These are phyloP conservation scores for Conoideocrella luteorostrata DNA, from an alignment of 2,329 filamentous ascomycete species.

Conservation along the genomic window DNA sequence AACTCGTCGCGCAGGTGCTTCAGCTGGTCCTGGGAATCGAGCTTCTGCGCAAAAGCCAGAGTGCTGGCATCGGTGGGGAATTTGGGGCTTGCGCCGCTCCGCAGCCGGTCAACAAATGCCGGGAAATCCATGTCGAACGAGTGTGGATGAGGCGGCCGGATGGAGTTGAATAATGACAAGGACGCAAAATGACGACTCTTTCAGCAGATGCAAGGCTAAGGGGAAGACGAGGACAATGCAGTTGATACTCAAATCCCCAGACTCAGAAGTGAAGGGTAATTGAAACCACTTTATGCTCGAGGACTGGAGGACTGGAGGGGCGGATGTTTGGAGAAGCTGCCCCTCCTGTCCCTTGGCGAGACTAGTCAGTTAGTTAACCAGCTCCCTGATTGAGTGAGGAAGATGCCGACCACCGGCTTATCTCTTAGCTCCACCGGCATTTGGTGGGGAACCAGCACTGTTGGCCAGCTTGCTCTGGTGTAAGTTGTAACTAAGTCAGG, in stretches of 20 bases:
- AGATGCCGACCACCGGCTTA: no score
- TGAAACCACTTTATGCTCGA: slow-evolving; percentile 10
- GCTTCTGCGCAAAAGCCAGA: slow-evolving; percentile 39
- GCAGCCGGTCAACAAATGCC: slow-evolving; percentile 31
- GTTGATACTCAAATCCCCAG: no score
- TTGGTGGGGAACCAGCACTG: no score
- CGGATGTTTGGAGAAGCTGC: no score
- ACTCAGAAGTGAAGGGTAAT: neutral
- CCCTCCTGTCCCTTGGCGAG: no score
- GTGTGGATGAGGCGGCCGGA: neutral
- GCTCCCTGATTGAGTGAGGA: no score
- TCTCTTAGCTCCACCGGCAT: no score
- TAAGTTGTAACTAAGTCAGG: no score
- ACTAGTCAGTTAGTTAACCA: no score
- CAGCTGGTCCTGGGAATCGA: slow-evolving; percentile 58
- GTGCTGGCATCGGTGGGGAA: slow-evolving; percentile 44
- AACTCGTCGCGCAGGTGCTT: slow-evolving; percentile 62
- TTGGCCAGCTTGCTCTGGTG: no score
- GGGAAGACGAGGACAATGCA: neutral
- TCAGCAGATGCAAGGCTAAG: neutral
- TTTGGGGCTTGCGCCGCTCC: slow-evolving; percentile 31
- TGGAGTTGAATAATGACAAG: neutral
- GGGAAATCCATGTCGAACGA: slow-evolving; percentile 30
- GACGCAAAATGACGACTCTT: neutral
- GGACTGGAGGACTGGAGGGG: no score